Evolutionary conservation across 2,329 filamentous ascomycete genomes (phyloP).

Genomic region (Neonectria sp.): DNA sequence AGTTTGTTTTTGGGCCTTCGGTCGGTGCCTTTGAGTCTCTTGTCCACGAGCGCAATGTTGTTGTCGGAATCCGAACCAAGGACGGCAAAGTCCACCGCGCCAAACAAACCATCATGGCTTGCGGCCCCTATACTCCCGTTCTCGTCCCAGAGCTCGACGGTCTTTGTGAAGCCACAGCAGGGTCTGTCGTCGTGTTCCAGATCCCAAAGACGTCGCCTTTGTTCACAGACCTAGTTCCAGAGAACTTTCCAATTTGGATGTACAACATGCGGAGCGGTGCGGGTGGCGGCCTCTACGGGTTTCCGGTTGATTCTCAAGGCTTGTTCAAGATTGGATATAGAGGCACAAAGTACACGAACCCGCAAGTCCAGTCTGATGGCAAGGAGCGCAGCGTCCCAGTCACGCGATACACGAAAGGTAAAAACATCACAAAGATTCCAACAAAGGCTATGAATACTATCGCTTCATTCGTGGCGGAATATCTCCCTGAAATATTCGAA

Average conservation of each 20-base stretch:
- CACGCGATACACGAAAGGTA: slow-evolving; percentile 53
- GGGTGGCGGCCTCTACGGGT: slow-evolving; percentile 63
- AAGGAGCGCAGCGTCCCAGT: slow-evolving; percentile 56
- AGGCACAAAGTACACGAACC: slow-evolving; percentile 66
- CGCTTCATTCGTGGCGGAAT: slow-evolving; percentile 54
- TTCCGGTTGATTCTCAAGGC: slow-evolving; percentile 59
- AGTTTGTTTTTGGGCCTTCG: slow-evolving; percentile 55
- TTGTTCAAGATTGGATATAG: slow-evolving; percentile 66
- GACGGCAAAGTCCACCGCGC: slow-evolving; percentile 54
- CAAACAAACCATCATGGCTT: slow-evolving; percentile 55
- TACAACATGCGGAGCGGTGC: slow-evolving; percentile 40
- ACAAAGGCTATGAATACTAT: slow-evolving; percentile 48
- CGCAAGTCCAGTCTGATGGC: slow-evolving; percentile 53
- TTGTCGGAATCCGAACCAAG: slow-evolving; percentile 56
- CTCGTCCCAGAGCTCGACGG: slow-evolving; percentile 57
- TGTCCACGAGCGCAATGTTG: slow-evolving; percentile 38
- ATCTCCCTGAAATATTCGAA: slow-evolving; percentile 59
- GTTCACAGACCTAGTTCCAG: slow-evolving; percentile 57
- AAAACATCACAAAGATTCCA: slow-evolving; percentile 46
- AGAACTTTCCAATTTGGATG: slow-evolving; percentile 62
- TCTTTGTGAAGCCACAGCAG: slow-evolving; percentile 64
- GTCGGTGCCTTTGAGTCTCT: slow-evolving; percentile 51
- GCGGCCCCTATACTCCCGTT: slow-evolving; percentile 61
- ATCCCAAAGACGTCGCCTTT: slow-evolving; percentile 56
- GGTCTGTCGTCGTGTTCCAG: slow-evolving; percentile 60